phyloP scores from a whole-genome alignment of 352 stramenopile species.

The Phytophthora lateralis region DNA sequence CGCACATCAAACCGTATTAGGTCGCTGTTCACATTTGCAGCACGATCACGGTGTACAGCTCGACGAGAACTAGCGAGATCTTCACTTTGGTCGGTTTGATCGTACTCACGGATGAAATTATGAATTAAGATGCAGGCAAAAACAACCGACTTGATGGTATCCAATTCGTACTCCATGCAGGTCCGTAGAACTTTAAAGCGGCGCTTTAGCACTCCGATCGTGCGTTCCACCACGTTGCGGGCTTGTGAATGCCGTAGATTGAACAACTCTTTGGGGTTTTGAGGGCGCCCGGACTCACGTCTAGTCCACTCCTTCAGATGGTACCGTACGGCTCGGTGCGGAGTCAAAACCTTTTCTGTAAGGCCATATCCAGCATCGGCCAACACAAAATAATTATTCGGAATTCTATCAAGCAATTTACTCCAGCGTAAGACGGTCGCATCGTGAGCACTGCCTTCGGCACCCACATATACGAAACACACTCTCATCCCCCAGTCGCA shows the following conservation, averaged over 20 bases:
- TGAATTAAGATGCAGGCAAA: no score
- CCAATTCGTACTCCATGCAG: no score
- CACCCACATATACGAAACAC: constrained; percentile 3
- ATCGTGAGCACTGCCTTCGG: constrained; percentile 17
- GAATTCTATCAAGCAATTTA: not conserved
- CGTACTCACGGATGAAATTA: no score
- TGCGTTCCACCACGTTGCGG: constrained; percentile 17
- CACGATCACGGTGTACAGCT: no score
- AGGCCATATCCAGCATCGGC: constrained; percentile 16
- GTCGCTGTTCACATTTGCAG: no score
- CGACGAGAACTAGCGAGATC: no score
- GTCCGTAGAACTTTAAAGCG: constrained; percentile 13
- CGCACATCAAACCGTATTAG: no score
- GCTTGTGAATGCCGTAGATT: constrained; percentile 18
- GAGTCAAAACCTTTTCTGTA: constrained; percentile 7
- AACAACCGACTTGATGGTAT: no score
- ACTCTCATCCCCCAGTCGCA: constrained; percentile 8
- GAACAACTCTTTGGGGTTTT: constrained; percentile 24
- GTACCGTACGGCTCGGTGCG: constrained; percentile 18
- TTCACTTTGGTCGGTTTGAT: no score
- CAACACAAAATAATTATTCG: constrained; percentile 3
- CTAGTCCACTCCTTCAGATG: constrained; percentile 28
- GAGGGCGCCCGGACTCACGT: not conserved
- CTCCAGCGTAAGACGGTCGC: constrained; percentile 2
- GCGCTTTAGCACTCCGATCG: constrained; percentile 23